These are phyloP conservation scores for Lachnellula subtilissima DNA, from an alignment of 2,329 filamentous ascomycete species.

Conservation along the genomic window DNA sequence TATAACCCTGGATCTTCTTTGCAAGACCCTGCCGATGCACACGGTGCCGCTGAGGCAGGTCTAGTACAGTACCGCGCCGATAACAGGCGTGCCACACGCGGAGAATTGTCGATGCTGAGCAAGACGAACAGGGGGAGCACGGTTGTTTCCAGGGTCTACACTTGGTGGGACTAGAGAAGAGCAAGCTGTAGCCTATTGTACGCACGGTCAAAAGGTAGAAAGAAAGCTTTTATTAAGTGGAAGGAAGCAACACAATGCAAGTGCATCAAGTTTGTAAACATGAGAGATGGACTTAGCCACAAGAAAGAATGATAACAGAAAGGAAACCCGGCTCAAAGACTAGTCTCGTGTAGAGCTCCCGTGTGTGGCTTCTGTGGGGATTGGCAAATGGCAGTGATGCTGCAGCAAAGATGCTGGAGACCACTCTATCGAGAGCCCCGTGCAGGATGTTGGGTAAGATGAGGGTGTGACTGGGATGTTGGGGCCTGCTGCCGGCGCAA, in stretches of 20 bases:
- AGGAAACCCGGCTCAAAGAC: constrained; percentile 24
- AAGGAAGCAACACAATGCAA: constrained; percentile 11
- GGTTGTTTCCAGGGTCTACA: constrained; percentile 16
- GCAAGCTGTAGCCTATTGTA: constrained; percentile 6
- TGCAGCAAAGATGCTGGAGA: constrained; percentile 19
- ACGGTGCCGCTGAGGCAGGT: constrained; percentile 10
- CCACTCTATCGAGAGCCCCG: constrained; percentile 26
- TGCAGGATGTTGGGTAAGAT: constrained; percentile 28
- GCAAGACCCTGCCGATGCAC: constrained; percentile 16
- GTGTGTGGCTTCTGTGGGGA: constrained; percentile 19
- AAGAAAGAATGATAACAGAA: constrained; percentile 19
- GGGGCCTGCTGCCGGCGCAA: constrained; percentile 26
- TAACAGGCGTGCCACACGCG: constrained; percentile 15
- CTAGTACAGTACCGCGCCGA: constrained; percentile 21
- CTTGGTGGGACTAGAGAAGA: constrained; percentile 18
- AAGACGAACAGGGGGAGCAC: constrained; percentile 26
- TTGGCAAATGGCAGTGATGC: constrained; percentile 27
- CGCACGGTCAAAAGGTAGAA: constrained; percentile 12
- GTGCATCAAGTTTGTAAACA: constrained; percentile 12
- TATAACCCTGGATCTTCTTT: constrained; percentile 21
- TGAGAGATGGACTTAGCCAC: constrained; percentile 20
- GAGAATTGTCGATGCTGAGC: constrained; percentile 20
- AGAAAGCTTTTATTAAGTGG: not conserved
- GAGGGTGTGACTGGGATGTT: constrained; percentile 26
- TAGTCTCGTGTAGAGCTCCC: constrained; percentile 18